Conservation (phyloP, 345 rosid species). For the Rhodomyrtus tomentosa region DNA sequence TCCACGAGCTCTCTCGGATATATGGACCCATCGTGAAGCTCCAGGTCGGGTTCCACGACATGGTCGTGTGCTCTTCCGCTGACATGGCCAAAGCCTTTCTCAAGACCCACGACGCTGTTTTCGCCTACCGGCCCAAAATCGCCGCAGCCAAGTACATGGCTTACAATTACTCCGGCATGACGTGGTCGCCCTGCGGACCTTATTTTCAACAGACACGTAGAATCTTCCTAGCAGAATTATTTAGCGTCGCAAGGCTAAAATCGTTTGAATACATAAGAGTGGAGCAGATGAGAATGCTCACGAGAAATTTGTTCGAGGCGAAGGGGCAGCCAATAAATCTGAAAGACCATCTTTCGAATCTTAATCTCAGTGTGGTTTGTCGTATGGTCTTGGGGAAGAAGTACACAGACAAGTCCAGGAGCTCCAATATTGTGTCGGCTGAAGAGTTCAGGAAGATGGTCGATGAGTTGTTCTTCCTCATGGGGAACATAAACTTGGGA, state of each 20-base stretch:
- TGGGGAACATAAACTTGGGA: conserved; percentile 3
- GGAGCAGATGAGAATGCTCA: conserved; percentile 20
- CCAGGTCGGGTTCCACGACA: conserved; percentile 29
- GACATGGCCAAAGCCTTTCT: conserved; percentile 33
- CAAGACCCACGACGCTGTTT: conserved; percentile 29
- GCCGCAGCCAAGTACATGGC: conserved; percentile 49
- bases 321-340: background rate
- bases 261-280: conserved; percentile 36
- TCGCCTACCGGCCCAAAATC: conserved; percentile 26
- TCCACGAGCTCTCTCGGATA: conserved; percentile 33
- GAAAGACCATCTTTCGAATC: background rate
- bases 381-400: conserved; percentile 47
- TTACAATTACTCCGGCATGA: conserved; percentile 32
- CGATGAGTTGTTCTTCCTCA: conserved; percentile 26
- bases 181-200: conserved; percentile 42
- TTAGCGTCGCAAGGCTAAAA: conserved; percentile 29
- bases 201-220: conserved; percentile 47
- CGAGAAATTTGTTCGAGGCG: background rate
- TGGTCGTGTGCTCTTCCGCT: conserved; percentile 33
- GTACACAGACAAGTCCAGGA: conserved; percentile 6
- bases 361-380: conserved; percentile 17
- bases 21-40: conserved; percentile 26
- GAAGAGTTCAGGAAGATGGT: conserved; percentile 43
- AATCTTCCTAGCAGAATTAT: conserved; percentile 37
- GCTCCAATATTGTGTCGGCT: conserved; percentile 1